Base-by-base conservation (phyloP, 768 basidiomycete species). In the Hericium alpestre region DNA sequence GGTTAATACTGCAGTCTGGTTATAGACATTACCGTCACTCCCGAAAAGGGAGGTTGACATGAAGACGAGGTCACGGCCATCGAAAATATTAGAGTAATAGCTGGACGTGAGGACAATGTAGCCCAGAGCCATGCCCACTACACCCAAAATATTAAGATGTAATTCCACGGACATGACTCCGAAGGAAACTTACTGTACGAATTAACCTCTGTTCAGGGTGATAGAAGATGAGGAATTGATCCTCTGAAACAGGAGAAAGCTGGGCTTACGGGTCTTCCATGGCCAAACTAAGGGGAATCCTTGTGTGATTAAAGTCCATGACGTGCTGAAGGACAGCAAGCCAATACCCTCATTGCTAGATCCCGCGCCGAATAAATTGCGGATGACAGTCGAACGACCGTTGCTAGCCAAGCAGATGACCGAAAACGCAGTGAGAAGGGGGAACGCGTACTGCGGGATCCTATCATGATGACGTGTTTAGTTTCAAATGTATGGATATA, bases 211-310 rank as follows among this genome's bases (percentile, higher is more conserved):
- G 32, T 32, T 43, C 20, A 22, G 16, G 22, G 38, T 51, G 5
- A 50, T 54, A 1, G 16, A 15, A 16, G 13, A 8, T 43, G 10
- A 43, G 41, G 6, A 18, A 43, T 11, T 13, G 7, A 6, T 15
- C 20, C 32, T 20, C 4, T n/a, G 43, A 9, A 46, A 20, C 49
- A 48, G 41, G 5, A 51, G 23, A 53, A 54, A 43, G 53, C 38
- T 56, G 23, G 6, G 71, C 75, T 38, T 63, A 76, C 76, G 80
- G 0, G 80, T 80, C 59, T 77, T 75, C 51, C 79, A 71, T 6
- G 80, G 80, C 79, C 79, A 81, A 9, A 78, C 75, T 6, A 82
- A 67, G 0, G 80, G 80, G 49, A 67, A 74, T 4, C 79, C 79
- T 63, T 81, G 79, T 1, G 75, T 76, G 59, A 81, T 80, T 20